A percentile compares a stretch with the other conserved stretches of the same genome.
These are phyloP conservation scores for Excoecaria agallocha DNA, from an alignment of 345 rosid genomes.

Conservation along the genomic window DNA sequence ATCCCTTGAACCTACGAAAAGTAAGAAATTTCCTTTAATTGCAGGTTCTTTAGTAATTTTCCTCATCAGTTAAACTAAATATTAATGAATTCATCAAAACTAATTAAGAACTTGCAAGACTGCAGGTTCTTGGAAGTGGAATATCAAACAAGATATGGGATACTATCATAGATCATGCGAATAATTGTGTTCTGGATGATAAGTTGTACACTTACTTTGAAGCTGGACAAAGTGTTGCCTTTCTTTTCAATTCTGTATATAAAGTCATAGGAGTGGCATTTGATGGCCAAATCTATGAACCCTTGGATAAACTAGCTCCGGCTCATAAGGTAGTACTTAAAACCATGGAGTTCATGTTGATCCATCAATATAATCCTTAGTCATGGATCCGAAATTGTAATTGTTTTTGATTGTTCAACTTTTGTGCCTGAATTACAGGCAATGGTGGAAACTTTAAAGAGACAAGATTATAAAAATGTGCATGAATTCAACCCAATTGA, in stretches of 20 bases:
- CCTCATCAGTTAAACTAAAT: neutral
- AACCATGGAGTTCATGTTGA: too few relatives aligned
- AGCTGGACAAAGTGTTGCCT: conserved; percentile 24
- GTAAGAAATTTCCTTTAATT: conserved; percentile 37
- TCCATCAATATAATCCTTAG: neutral
- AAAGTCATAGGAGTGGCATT: conserved; percentile 42
- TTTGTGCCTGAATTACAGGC: conserved; percentile 25
- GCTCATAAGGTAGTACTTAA: conserved; percentile 36
- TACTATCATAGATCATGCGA: conserved; percentile 57
- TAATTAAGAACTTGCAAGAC: neutral
- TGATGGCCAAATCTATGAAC: conserved; percentile 25
- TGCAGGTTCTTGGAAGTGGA: conserved; percentile 36
- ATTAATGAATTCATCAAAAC: conserved; percentile 7
- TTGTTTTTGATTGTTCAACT: neutral
- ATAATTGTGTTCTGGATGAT: conserved; percentile 49
- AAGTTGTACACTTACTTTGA: conserved; percentile 40
- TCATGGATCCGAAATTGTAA: neutral
- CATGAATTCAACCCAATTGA: conserved; percentile 22
- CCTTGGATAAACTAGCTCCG: conserved; percentile 32
- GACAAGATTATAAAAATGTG: conserved; percentile 45
- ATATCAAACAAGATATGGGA: conserved; percentile 54
- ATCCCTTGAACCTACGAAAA: conserved; percentile 28
- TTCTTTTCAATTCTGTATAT: conserved; percentile 53
- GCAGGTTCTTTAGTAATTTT: neutral
- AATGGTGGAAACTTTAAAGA: conserved; percentile 42